Percentiles rank a stretch among this genome's conserved stretches.
These are phyloP conservation scores for Senecio squalidus DNA, from an alignment of 140 eudicot genomes.

Conservation along the genomic window DNA sequence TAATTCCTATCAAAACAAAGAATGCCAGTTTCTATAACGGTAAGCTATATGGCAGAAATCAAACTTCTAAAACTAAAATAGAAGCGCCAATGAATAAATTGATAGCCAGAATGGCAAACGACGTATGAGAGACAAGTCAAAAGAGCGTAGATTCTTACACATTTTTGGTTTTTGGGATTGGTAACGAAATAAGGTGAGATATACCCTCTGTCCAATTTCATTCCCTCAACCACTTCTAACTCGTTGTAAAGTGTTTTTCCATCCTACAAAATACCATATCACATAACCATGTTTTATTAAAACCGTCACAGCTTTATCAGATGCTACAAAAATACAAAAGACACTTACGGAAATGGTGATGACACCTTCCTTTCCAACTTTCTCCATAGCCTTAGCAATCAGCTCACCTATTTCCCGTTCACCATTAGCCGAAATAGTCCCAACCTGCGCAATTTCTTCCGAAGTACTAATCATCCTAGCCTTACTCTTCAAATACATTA, in stretches of 20 bases:
- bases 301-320: neutral
- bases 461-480: conserved; percentile 69
- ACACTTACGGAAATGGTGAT: conserved; percentile 46
- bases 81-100: too few species aligned
- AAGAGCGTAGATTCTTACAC: neutral
- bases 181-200: conserved; percentile 9
- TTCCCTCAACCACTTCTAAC: conserved; percentile 7
- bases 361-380: conserved; percentile 60
- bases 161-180: conserved; percentile 5
- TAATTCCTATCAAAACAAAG: conserved; percentile 21
- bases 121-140: too few species aligned
- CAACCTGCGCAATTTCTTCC: conserved; percentile 67
- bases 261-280: neutral
- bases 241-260: conserved; percentile 5
- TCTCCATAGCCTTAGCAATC: conserved; percentile 58
- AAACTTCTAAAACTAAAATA: too few species aligned
- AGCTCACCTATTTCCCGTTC: conserved; percentile 60
- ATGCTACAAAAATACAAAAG: neutral
- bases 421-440: conserved; percentile 58
- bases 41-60: neutral
- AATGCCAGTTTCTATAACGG: neutral
- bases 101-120: neutral
- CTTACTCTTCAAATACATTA: conserved; percentile 52
- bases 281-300: neutral
- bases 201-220: conserved; percentile 1